A percentile compares a stretch with the other conserved stretches of the same genome.
phyloP scores from a whole-genome alignment of 441 rosid genomes.

The Erysimum cheiri region DNA sequence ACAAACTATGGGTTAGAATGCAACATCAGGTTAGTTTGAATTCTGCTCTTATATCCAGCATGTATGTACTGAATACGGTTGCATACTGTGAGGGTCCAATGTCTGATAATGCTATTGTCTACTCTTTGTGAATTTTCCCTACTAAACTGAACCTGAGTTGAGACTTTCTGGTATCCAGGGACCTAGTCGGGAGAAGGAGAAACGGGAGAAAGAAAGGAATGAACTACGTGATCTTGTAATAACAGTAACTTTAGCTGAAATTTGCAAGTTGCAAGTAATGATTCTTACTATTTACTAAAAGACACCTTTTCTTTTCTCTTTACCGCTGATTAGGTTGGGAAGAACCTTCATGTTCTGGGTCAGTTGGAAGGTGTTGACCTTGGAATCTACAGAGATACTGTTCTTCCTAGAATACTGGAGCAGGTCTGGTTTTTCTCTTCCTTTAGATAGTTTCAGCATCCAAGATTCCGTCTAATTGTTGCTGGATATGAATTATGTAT shows the following conservation, averaged over 20 bases:
- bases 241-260: constrained; percentile 45
- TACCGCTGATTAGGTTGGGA: constrained; percentile 68
- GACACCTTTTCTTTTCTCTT: constrained; percentile 32
- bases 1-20: constrained; percentile 86
- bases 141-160: constrained; percentile 62
- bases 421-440: constrained; percentile 54
- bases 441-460: constrained; percentile 37
- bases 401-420: constrained; percentile 83
- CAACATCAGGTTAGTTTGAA: constrained; percentile 80
- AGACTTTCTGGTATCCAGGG: constrained; percentile 82
- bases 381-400: constrained; percentile 70
- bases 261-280: constrained; percentile 37
- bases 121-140: constrained; percentile 58
- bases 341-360: constrained; percentile 80
- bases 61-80: constrained; percentile 49
- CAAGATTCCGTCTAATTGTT: constrained; percentile 30
- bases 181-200: constrained; percentile 79
- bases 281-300: constrained; percentile 40
- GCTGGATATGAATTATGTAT: constrained; percentile 24
- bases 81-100: constrained; percentile 59
- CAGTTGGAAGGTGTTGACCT: constrained; percentile 86
- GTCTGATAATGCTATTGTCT: constrained; percentile 63
- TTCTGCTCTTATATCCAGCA: constrained; percentile 46
- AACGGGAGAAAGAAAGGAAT: constrained; percentile 79
- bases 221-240: constrained; percentile 88